Evolutionary conservation across 192 early-diverging fungal species (phyloP), one percentile per base, ranked within the genome.

Genomic region (Helicostylum pulchrum): DNA sequence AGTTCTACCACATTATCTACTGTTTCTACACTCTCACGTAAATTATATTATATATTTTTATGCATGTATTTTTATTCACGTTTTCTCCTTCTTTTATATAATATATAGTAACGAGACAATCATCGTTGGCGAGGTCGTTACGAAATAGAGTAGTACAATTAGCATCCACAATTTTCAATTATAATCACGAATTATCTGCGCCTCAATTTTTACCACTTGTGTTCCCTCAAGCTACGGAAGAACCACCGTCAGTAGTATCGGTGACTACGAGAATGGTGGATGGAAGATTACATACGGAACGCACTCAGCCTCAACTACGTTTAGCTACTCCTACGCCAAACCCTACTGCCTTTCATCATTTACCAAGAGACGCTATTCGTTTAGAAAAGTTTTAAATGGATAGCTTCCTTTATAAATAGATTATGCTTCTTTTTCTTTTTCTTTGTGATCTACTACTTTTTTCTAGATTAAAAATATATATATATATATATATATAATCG

Each of bases 281-380:
- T 15, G 43, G 20, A 7, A 19, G 57, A 7, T 23, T 59, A 44
- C 43, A 45, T 2, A 20, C 36, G 9, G 57, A 59, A 17, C 32
- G 42, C 15, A 21, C 12, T 20, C 42, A 59, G 8, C 57, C 57
- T 26, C 42, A 45, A 19, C 4, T 59, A 23, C 19, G 57, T 19
- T 26, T 59, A 15, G 36, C 36, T 26, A 36, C 32, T 7, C 57
- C 57, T 20, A 45, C 57, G 43, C 43, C 57, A 15, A 59, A 26
- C 45, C 57, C 57, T 21, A 59, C 43, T 19, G 36, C 42, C 4
- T 59, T 59, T 21, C 36, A 59, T 49, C 65, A 67, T 39, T 31
- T 67, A 23, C 57, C 65, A 47, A 45, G 31, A 32, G 65, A 67
- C 47, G 65, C 57, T 34, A 20, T 67, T 21, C 56, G 48, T 34